These are phyloP conservation scores for Sistotremastrum suecicum DNA, from an alignment of 768 basidiomycete genomes.

Conservation along the genomic window DNA sequence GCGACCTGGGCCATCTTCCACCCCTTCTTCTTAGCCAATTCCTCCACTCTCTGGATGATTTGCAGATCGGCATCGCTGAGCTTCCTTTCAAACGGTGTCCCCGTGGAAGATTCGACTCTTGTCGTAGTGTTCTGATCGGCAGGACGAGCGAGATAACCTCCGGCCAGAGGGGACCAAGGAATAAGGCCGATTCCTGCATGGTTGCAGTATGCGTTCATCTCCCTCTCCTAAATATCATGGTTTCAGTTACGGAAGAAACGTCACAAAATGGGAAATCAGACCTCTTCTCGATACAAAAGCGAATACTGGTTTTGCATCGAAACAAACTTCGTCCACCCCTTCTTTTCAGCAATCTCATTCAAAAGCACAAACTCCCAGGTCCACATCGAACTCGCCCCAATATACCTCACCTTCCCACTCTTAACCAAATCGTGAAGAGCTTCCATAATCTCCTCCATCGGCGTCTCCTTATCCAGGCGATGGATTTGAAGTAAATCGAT, in stretches of 20 bases:
- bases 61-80: constrained; percentile 16
- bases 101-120: constrained; percentile 8
- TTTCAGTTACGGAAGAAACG: not conserved
- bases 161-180: constrained; percentile 32
- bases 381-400: constrained; percentile 30
- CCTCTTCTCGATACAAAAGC: constrained; percentile 41
- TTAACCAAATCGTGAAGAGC: constrained; percentile 23
- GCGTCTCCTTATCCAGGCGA: constrained; percentile 14
- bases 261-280: not conserved
- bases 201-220: constrained; percentile 31
- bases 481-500: constrained; percentile 17
- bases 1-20: constrained; percentile 30
- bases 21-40: constrained; percentile 22
- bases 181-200: constrained; percentile 38
- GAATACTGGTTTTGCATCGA: constrained; percentile 44
- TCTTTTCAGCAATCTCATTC: constrained; percentile 28
- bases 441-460: constrained; percentile 21
- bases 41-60: constrained; percentile 28
- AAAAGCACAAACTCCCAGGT: constrained; percentile 31
- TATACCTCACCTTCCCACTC: constrained; percentile 19
- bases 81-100: constrained; percentile 4
- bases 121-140: constrained; percentile 13
- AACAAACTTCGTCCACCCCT: constrained; percentile 39
- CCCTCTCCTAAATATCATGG: constrained; percentile 22
- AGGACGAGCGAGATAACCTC: constrained; percentile 26